phyloP scores from a whole-genome alignment of 345 rosid species.

The Camelina sativa region DNA sequence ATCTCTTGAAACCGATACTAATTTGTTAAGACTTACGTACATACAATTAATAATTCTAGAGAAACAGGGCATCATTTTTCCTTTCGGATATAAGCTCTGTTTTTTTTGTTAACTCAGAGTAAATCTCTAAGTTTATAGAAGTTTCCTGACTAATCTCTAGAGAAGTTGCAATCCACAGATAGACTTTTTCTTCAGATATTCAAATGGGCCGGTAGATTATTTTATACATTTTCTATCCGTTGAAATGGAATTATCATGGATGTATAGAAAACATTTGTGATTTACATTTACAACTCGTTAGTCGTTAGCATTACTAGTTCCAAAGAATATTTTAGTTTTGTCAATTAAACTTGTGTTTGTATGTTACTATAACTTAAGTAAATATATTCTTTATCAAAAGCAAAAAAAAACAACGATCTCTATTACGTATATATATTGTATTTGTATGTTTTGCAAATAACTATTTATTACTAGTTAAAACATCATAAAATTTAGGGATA shows the following conservation, averaged over 20 bases:
- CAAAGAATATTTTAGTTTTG: not conserved
- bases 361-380: not conserved
- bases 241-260: not conserved
- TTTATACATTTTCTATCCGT: not conserved
- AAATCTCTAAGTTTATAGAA: too few relatives aligned
- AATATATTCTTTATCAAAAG: not conserved
- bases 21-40: not conserved
- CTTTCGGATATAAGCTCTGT: too few relatives aligned
- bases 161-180: too few relatives aligned
- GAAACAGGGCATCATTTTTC: not conserved
- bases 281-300: not conserved
- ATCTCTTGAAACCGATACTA: not conserved
- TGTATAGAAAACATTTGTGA: not conserved
- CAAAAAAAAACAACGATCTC: too few relatives aligned
- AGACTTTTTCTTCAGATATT: too few relatives aligned
- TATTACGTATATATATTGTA: too few relatives aligned
- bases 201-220: too few relatives aligned
- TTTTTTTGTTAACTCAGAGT: too few relatives aligned
- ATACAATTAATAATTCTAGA: not conserved
- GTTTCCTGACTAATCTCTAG: too few relatives aligned
- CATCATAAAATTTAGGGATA: not conserved
- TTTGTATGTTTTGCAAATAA: too few relatives aligned
- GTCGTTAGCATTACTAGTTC: not conserved
- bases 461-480: not conserved
- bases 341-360: not conserved